These are phyloP conservation scores for Serendipita sp. DNA, from an alignment of 768 basidiomycete species.

Conservation along the genomic window DNA sequence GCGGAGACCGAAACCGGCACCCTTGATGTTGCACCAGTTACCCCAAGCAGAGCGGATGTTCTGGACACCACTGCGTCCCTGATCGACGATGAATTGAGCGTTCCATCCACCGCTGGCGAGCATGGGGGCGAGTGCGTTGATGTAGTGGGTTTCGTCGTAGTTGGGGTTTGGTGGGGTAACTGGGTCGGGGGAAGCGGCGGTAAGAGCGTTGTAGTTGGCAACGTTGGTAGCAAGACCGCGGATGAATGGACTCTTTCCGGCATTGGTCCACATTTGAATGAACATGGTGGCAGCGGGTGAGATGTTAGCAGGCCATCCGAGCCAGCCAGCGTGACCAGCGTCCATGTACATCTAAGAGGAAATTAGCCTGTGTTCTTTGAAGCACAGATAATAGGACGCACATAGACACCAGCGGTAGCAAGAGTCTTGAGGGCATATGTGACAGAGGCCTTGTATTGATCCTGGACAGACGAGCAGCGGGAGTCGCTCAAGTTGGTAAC, in stretches of 20 bases:
- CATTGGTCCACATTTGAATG: conserved; percentile 30
- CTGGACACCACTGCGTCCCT: conserved; percentile 47
- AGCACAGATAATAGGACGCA: conserved; percentile 46
- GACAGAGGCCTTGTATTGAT: conserved; percentile 19
- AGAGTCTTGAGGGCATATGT: conserved; percentile 21
- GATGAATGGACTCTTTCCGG: conserved; percentile 39
- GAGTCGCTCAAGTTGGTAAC: conserved; percentile 48
- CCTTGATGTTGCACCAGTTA: conserved; percentile 54
- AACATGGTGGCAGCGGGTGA: conserved; percentile 42
- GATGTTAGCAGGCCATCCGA: conserved; percentile 53
- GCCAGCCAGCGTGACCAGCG: conserved; percentile 31
- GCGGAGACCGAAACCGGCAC: conserved; percentile 44
- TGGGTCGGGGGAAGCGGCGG: conserved; percentile 37
- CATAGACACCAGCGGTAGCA: conserved; percentile 33
- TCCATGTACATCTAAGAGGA: conserved; percentile 19
- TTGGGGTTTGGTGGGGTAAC: conserved; percentile 41
- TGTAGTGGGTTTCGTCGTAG: conserved; percentile 47
- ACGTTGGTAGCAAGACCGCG: conserved; percentile 43
- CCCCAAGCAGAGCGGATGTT: conserved; percentile 46
- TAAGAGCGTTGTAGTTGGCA: conserved; percentile 25
- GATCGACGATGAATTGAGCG: conserved; percentile 51
- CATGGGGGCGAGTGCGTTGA: conserved; percentile 35
- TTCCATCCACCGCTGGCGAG: conserved; percentile 32
- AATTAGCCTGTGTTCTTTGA: conserved; percentile 34
- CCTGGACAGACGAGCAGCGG: not conserved